Evolutionary conservation across 257 asterid genomes (phyloP), one percentile per base, ranked within the genome.

Genomic region (Fraxinus pennsylvanica): DNA sequence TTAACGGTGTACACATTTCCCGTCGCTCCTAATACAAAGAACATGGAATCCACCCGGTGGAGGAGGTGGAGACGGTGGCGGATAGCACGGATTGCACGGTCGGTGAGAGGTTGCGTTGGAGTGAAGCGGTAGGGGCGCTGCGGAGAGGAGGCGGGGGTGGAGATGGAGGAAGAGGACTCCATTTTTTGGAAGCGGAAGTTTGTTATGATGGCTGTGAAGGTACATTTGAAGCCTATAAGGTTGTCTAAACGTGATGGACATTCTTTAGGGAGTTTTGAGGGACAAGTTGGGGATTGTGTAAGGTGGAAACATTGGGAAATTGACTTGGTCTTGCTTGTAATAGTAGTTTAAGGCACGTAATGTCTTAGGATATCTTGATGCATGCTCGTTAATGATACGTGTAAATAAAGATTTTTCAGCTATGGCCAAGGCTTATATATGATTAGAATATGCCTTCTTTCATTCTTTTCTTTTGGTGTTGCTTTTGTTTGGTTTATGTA

Each of bases 41-140:
- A 94, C 27, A 77, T 80, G 61, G 97, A 72, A 80, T 87, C 96
- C n/a, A 85, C 71, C 73, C 92, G 90, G 93, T 90, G 97, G 87
- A 94, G 97, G 89, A 94, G 98, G 65, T 87, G 90, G 80, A 95
- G 92, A n/a, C 87, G 98, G 87, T 93, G 98, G 75, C 85, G 83
- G 9, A 90, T 80, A 30, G 99, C 98, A 14, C 99, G 93, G 85
- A 91, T 76, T 76, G 91, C 54, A 3, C 98, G 88, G 59, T 91
- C 97, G 1, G 91, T 87, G 38, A 89, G 80, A 38, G 93, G 88
- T 4, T 91, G 96, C 3, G 88, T 71, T 14, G 89, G 88, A 82
- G 15, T 33, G 73, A 39, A 36, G 80, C 74, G 84, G 87, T 47
- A 3, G 2, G 17, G 84, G 71, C 57, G 85, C 17, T 19, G 87